Percentiles rank a stretch among this genome's conserved stretches.
Conservation (phyloP, 2,329 filamentous ascomycete genomes). For the Epichloe uncinata region DNA sequence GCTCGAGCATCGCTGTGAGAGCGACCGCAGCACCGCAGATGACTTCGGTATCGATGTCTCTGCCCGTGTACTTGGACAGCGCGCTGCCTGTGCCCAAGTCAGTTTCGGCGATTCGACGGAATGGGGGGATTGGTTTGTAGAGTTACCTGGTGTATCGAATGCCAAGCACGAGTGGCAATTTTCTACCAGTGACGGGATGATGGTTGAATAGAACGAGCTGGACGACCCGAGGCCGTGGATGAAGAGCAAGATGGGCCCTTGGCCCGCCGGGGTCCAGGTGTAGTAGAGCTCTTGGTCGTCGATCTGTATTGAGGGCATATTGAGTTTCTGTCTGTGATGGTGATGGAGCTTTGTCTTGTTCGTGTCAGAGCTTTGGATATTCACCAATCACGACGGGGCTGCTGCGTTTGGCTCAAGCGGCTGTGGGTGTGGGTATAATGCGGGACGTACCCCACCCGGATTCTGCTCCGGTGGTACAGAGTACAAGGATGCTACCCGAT, state of each 20-base stretch:
- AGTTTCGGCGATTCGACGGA: neutral
- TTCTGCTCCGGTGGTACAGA: neutral
- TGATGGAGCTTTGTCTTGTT: neutral
- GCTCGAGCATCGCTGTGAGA: slow-evolving; percentile 36
- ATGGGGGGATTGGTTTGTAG: neutral
- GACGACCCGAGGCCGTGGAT: slow-evolving; percentile 56
- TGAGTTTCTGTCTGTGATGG: neutral
- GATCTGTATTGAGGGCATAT: slow-evolving; percentile 18
- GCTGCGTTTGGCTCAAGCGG: neutral
- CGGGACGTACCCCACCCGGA: neutral
- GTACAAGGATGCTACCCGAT: neutral
- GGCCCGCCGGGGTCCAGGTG: slow-evolving; percentile 8
- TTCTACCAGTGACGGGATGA: slow-evolving; percentile 31
- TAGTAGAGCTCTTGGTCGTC: slow-evolving; percentile 24
- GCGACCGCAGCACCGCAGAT: slow-evolving; percentile 42
- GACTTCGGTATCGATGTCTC: slow-evolving; percentile 33
- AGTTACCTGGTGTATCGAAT: slow-evolving; percentile 44
- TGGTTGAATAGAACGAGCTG: slow-evolving; percentile 49
- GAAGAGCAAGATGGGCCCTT: slow-evolving; percentile 26
- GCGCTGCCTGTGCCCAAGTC: slow-evolving; percentile 30
- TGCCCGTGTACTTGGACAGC: slow-evolving; percentile 32
- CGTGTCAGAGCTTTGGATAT: neutral
- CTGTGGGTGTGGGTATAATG: neutral
- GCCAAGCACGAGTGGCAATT: slow-evolving; percentile 42
- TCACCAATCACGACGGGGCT: no score